These are phyloP conservation scores for Chenopodium formosanum DNA, from an alignment of 148 eudicot genomes.

Conservation along the genomic window DNA sequence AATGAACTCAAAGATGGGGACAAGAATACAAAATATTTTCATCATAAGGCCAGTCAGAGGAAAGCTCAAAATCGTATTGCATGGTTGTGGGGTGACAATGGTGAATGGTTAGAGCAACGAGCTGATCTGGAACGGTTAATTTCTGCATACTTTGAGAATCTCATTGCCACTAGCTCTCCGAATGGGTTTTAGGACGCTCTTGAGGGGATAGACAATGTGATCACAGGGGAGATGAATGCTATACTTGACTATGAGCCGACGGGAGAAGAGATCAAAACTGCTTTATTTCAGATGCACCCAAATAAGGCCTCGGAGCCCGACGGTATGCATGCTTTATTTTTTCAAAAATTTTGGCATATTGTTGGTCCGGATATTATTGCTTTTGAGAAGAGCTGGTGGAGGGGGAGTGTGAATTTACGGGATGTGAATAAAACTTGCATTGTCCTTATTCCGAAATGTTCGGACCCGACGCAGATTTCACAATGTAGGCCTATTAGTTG, in stretches of 20 bases:
- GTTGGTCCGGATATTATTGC: neutral
- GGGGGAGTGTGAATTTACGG: neutral
- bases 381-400: neutral
- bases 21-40: neutral
- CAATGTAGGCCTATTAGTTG: neutral
- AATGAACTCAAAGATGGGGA: too few species aligned
- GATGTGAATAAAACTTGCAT: neutral
- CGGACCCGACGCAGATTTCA: neutral
- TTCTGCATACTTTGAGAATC: too few species aligned
- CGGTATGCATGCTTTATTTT: constrained; percentile 14
- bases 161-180: too few species aligned
- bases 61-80: neutral
- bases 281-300: neutral
- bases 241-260: too few species aligned
- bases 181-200: too few species aligned
- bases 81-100: neutral
- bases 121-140: too few species aligned
- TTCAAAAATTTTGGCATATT: constrained; percentile 2
- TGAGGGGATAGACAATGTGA: too few species aligned
- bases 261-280: neutral
- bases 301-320: neutral
- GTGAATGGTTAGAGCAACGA: too few species aligned
- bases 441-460: neutral
- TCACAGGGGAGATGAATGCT: too few species aligned
- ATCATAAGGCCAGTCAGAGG: neutral